phyloP scores from a whole-genome alignment of 2,329 filamentous ascomycete species.

The Kalaharituber pfeilii region DNA sequence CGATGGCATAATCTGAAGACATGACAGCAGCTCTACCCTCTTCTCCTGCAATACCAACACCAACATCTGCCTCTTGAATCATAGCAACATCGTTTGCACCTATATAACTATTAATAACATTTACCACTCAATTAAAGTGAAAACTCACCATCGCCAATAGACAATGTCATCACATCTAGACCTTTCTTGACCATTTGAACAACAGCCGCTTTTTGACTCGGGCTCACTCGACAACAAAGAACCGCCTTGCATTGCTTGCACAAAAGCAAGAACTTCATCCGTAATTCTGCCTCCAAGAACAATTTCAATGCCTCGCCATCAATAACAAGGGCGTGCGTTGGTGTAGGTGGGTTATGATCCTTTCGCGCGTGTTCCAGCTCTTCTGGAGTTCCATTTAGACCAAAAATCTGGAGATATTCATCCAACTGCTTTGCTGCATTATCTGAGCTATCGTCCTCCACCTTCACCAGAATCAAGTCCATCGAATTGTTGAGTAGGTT shows the following conservation, averaged over 20 bases:
- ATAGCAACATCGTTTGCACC: slow-evolving; percentile 92
- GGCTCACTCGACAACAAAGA: slow-evolving; percentile 91
- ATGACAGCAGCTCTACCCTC: slow-evolving; percentile 87
- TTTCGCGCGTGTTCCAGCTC: slow-evolving; percentile 63
- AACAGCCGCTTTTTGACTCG: slow-evolving; percentile 92
- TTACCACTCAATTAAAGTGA: slow-evolving; percentile 8
- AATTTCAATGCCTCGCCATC: slow-evolving; percentile 86
- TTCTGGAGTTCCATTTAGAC: slow-evolving; percentile 65
- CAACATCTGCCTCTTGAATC: slow-evolving; percentile 96
- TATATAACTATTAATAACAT: slow-evolving; percentile 11
- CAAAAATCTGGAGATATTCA: slow-evolving; percentile 59
- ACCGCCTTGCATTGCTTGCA: slow-evolving; percentile 97
- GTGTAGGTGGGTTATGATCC: slow-evolving; percentile 68
- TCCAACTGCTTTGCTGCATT: slow-evolving; percentile 34
- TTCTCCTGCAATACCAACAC: slow-evolving; percentile 83
- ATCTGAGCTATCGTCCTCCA: slow-evolving; percentile 45
- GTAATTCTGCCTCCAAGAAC: slow-evolving; percentile 63
- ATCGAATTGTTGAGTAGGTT: slow-evolving; percentile 95
- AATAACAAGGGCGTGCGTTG: slow-evolving; percentile 84
- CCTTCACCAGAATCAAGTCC: slow-evolving; percentile 82
- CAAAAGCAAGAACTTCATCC: slow-evolving; percentile 81
- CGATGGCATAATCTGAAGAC: slow-evolving; percentile 91
- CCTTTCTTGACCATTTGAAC: slow-evolving; percentile 90
- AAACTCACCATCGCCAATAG: slow-evolving; percentile 86
- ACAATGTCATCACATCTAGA: slow-evolving; percentile 87